Percentiles rank a stretch among this genome's conserved stretches.
These are phyloP conservation scores for Nyssa sinensis DNA, from an alignment of 148 eudicot species.

Conservation along the genomic window DNA sequence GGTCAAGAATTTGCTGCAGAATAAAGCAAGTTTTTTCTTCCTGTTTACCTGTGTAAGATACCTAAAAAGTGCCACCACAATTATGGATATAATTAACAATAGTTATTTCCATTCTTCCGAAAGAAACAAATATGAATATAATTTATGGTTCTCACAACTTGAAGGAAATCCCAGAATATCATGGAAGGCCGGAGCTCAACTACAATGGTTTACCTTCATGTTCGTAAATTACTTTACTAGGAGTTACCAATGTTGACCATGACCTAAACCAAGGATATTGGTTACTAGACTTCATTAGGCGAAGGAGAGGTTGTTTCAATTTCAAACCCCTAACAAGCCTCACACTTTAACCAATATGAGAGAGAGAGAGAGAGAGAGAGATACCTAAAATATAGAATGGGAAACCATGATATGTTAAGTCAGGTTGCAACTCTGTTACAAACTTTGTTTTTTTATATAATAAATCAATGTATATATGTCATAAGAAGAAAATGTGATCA, in stretches of 20 bases:
- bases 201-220: neutral
- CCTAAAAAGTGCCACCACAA: too few relatives aligned
- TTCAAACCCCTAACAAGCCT: neutral
- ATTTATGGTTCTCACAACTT: too few relatives aligned
- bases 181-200: neutral
- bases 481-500: too few relatives aligned
- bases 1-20: constrained; percentile 62
- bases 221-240: neutral
- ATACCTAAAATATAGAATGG: neutral
- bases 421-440: neutral
- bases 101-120: too few relatives aligned
- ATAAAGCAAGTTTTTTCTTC: constrained; percentile 35
- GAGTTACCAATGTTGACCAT: neutral
- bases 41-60: constrained; percentile 23
- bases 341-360: too few relatives aligned
- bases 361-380: too few relatives aligned
- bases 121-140: too few relatives aligned
- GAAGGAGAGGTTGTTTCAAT: neutral
- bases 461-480: too few relatives aligned
- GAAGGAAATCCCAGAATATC: neutral
- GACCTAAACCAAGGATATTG: too few relatives aligned
- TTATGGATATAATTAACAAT: too few relatives aligned
- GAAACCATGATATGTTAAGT: neutral
- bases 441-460: too few relatives aligned
- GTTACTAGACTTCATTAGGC: neutral